Evolutionary conservation across 768 basidiomycete genomes (phyloP).

Genomic region (Suillus clintonianus): DNA sequence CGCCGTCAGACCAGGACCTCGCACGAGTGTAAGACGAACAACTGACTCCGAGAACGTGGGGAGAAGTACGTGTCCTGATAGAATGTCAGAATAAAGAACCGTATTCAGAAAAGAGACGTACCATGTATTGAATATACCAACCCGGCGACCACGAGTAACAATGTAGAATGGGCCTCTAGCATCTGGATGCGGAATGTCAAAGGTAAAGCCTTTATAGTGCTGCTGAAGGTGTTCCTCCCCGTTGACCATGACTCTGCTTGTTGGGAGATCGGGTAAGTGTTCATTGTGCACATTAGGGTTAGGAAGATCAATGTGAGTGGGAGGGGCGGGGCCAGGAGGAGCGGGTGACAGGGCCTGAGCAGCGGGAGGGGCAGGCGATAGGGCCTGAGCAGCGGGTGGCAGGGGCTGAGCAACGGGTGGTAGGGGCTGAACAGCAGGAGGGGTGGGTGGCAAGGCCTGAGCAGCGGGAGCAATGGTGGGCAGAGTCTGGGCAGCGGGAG

Average conservation of each 20-base stretch:
- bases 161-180: constrained; percentile 1
- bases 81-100: neutral
- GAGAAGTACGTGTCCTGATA: neutral
- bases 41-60: neutral
- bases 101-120: constrained; percentile 1
- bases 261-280: neutral
- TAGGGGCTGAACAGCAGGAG: too few species aligned
- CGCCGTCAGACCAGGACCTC: neutral
- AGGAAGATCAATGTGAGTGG: too few species aligned
- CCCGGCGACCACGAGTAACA: neutral
- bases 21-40: neutral
- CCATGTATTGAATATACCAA: constrained; percentile 1
- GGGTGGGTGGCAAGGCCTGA: too few species aligned
- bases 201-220: neutral
- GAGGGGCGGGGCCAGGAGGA: too few species aligned
- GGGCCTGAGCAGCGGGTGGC: neutral
- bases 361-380: too few species aligned
- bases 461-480: too few species aligned
- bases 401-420: too few species aligned
- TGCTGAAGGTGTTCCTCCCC: neutral
- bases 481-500: neutral
- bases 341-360: neutral
- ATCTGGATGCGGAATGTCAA: neutral
- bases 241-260: neutral
- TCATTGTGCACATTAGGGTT: neutral